Evolutionary conservation across 1,139 yeast species (phyloP).

Genomic region (Magnusiomyces tetraspermus): DNA sequence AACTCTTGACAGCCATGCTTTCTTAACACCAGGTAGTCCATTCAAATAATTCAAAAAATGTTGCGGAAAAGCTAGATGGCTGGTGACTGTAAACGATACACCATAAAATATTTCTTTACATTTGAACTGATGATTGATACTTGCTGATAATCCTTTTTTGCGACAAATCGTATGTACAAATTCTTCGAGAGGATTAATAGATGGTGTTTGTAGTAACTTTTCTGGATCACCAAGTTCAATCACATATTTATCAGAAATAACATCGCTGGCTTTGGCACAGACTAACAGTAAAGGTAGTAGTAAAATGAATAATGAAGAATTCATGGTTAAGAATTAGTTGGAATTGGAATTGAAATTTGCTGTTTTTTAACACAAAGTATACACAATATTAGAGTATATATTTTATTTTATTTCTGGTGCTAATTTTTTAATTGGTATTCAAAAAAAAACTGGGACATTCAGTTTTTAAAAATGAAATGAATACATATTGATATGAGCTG

Average conservation of each 20-base stretch:
- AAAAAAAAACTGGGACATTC: too few species aligned
- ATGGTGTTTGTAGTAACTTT: neutral
- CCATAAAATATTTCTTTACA: neutral
- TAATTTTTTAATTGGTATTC: too few species aligned
- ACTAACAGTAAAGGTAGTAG: neutral
- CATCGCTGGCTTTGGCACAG: neutral
- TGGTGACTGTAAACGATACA: neutral
- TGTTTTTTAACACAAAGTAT: too few species aligned
- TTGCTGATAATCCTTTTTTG: constrained; percentile 1
- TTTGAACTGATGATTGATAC: neutral
- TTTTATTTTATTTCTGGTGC: too few species aligned
- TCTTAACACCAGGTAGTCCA: constrained; percentile 4
- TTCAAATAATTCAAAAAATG: neutral
- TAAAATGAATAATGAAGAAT: too few species aligned
- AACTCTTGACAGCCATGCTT: too few species aligned
- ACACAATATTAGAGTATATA: too few species aligned
- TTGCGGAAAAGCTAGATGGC: neutral
- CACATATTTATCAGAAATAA: neutral
- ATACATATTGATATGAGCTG: too few species aligned
- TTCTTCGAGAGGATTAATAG: neutral
- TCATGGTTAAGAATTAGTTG: too few species aligned
- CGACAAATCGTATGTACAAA: neutral
- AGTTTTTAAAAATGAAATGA: too few species aligned
- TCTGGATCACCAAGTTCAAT: neutral
- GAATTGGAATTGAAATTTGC: too few species aligned